Conservation (phyloP, 2,329 filamentous ascomycete species). For the Leptographium radiaticola region DNA sequence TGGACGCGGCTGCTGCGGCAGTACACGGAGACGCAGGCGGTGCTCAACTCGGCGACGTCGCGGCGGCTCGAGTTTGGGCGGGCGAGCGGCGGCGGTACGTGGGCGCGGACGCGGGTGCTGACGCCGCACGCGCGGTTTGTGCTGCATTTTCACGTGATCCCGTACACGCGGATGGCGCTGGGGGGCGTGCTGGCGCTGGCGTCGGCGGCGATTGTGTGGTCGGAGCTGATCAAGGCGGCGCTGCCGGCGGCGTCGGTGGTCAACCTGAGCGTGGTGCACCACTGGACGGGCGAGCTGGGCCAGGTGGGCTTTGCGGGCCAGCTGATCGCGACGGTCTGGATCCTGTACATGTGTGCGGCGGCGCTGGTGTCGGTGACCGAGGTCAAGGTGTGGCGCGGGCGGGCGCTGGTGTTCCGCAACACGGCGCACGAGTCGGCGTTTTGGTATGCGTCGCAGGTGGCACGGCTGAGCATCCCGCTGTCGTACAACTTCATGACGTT, state of each 20-base stretch:
- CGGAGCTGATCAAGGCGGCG: slow-evolving; percentile 77
- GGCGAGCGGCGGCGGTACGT: slow-evolving; percentile 38
- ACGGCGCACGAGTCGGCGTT: slow-evolving; percentile 89
- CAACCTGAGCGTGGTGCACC: slow-evolving; percentile 56
- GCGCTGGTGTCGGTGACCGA: slow-evolving; percentile 80
- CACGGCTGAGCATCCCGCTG: slow-evolving; percentile 81
- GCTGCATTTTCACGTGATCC: slow-evolving; percentile 60
- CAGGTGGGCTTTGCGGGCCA: slow-evolving; percentile 81
- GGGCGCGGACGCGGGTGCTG: slow-evolving; percentile 46
- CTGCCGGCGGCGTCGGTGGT: slow-evolving; percentile 63
- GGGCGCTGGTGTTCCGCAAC: slow-evolving; percentile 77
- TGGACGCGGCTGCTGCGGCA: slow-evolving; percentile 71
- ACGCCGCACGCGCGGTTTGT: slow-evolving; percentile 75
- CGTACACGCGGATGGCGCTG: slow-evolving; percentile 48
- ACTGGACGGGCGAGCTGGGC: slow-evolving; percentile 56
- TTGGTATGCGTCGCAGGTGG: slow-evolving; percentile 90
- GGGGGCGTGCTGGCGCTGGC: slow-evolving; percentile 60
- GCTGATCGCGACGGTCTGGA: slow-evolving; percentile 71
- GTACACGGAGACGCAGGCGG: slow-evolving; percentile 62
- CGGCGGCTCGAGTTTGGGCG: slow-evolving; percentile 66
- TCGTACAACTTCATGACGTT: slow-evolving; percentile 97
- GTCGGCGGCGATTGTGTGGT: slow-evolving; percentile 81
- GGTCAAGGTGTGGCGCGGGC: slow-evolving; percentile 94
- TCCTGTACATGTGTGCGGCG: slow-evolving; percentile 90
- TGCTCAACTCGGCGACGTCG: slow-evolving; percentile 72